Conservation (phyloP, 1,284 basidiomycete species). For the Pseudozyma thailandica region DNA sequence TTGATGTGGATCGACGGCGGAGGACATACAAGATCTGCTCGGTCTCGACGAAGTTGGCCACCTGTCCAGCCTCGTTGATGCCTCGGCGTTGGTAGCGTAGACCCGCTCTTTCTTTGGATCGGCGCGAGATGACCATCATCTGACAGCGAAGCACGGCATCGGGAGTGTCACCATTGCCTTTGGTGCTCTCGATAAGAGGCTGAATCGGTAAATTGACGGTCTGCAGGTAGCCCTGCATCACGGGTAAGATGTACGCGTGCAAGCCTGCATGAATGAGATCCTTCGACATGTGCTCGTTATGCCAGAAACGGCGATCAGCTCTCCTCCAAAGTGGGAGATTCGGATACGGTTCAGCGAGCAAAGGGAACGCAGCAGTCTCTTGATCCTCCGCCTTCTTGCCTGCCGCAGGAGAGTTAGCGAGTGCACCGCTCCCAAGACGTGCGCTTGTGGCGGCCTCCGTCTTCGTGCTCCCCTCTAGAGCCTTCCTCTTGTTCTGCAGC, state of each 20-base stretch:
- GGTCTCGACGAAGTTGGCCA: conserved; percentile 97
- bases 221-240: conserved; percentile 90
- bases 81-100: conserved; percentile 97
- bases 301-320: conserved; percentile 86
- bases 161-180: not conserved
- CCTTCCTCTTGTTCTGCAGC: conserved; percentile 70
- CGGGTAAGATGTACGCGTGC: conserved; percentile 82
- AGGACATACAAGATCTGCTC: conserved; percentile 79
- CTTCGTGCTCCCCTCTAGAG: conserved; percentile 38
- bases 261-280: conserved; percentile 70
- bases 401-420: not conserved
- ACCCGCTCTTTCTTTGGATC: conserved; percentile 94
- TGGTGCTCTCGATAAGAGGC: conserved; percentile 4
- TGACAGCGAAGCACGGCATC: conserved; percentile 27
- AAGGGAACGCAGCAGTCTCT: conserved; percentile 10
- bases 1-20: not conserved
- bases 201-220: conserved; percentile 44
- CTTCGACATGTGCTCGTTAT: conserved; percentile 83
- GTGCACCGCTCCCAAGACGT: not conserved
- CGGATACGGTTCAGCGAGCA: conserved; percentile 76
- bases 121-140: conserved; percentile 81
- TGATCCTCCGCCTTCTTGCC: not conserved
- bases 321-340: conserved; percentile 83
- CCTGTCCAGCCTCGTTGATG: conserved; percentile 96
- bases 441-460: not conserved